These are phyloP conservation scores for Aspergillus mulundensis DNA, from an alignment of 495 filamentous ascomycete genomes.

Conservation along the genomic window DNA sequence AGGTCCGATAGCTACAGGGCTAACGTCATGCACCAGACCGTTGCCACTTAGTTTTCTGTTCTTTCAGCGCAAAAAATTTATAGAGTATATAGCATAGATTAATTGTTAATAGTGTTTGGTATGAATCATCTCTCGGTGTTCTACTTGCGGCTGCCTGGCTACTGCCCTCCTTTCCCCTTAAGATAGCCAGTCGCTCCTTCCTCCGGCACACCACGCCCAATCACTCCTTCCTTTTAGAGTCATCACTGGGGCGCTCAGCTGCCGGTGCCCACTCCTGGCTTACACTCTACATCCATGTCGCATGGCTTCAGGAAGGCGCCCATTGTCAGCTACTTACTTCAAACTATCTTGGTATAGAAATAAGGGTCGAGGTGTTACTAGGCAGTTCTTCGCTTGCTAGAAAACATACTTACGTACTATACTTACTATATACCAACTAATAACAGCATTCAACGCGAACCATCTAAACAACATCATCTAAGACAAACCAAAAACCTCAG, in stretches of 20 bases:
- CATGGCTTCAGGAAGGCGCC: no score
- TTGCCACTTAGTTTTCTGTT: conserved; percentile 15
- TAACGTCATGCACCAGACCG: conserved; percentile 47
- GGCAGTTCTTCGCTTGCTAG: not conserved
- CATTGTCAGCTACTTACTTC: no score
- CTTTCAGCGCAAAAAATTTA: not conserved
- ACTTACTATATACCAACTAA: not conserved
- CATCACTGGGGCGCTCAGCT: no score
- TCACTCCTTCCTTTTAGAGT: no score
- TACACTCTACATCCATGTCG: no score
- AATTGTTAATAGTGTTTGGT: not conserved
- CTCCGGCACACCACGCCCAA: no score
- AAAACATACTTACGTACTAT: not conserved
- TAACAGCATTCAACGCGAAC: no score
- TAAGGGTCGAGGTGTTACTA: not conserved
- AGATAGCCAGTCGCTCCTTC: no score
- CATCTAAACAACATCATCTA: not conserved
- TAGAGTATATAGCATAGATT: not conserved
- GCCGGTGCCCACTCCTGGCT: no score
- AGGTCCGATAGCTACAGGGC: conserved; percentile 55
- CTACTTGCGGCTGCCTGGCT: no score
- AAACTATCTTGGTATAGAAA: no score
- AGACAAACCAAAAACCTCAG: not conserved
- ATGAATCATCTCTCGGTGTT: no score
- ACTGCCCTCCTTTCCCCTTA: not conserved